Evolutionary conservation across 345 rosid genomes (phyloP).

Genomic region (Eucalyptus sp.): DNA sequence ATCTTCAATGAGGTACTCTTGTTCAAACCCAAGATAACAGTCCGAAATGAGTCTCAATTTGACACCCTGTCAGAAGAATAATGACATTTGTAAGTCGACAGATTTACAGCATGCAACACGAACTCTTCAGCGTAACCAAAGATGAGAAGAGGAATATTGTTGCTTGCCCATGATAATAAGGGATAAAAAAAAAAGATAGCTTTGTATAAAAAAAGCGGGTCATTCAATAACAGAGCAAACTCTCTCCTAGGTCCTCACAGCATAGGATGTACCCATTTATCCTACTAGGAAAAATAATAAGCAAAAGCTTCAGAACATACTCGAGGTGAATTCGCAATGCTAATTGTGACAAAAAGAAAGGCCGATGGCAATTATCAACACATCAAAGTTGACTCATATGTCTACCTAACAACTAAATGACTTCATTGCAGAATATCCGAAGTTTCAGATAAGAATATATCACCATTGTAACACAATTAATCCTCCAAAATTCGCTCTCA

Average conservation of each 20-base stretch:
- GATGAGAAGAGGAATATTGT: background rate
- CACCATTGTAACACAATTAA: background rate
- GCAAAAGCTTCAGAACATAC: background rate
- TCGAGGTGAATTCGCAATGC: background rate
- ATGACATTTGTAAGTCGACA: background rate
- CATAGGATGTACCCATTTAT: background rate
- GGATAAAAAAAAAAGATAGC: background rate
- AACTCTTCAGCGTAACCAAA: background rate
- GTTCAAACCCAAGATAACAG: slow-evolving; percentile 86
- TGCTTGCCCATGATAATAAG: background rate
- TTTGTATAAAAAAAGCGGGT: background rate
- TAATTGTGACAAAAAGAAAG: background rate
- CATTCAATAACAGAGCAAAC: background rate
- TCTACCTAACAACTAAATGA: background rate
- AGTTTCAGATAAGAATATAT: background rate
- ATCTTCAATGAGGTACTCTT: slow-evolving; percentile 58
- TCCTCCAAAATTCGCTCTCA: background rate
- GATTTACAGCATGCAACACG: background rate
- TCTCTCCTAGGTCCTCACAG: background rate
- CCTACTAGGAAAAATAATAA: background rate
- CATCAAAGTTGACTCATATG: background rate
- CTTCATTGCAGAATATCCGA: background rate
- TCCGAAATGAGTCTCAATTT: slow-evolving; percentile 75
- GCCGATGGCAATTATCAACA: background rate
- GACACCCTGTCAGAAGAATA: slow-evolving; percentile 40